These are phyloP conservation scores for Serendipita sp. DNA, from an alignment of 768 basidiomycete species.

Conservation along the genomic window DNA sequence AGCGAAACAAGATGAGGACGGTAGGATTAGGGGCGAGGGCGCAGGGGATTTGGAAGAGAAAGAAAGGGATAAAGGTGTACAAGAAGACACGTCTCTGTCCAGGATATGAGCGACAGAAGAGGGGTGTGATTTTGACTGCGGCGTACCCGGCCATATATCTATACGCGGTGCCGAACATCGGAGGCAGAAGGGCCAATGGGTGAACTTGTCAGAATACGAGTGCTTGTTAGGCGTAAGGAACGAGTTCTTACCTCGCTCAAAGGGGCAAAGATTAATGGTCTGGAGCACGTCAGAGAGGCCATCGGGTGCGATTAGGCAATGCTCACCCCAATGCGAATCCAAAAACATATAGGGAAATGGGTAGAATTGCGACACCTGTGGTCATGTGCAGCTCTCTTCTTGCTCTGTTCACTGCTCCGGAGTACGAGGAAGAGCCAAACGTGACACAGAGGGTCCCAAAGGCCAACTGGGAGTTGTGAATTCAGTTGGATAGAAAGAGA, in stretches of 20 bases:
- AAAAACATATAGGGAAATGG: conserved; percentile 46
- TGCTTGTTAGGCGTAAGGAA: background rate
- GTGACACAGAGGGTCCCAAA: conserved; percentile 41
- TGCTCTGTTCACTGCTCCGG: conserved; percentile 32
- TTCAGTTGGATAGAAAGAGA: background rate
- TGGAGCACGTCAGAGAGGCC: conserved; percentile 11
- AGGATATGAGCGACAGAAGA: background rate
- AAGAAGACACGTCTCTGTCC: conserved; percentile 37
- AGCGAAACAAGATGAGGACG: conserved; percentile 34
- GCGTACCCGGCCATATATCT: conserved; percentile 40
- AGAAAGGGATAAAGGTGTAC: conserved; percentile 34
- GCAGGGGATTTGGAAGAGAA: conserved; percentile 38
- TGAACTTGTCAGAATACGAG: no score
- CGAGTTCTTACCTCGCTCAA: conserved; percentile 32
- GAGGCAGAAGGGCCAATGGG: background rate
- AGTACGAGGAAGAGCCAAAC: conserved; percentile 43
- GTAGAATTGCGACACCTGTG: conserved; percentile 37
- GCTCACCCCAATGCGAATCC: conserved; percentile 44
- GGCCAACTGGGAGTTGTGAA: conserved; percentile 18
- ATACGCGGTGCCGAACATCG: conserved; percentile 1
- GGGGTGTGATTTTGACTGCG: background rate
- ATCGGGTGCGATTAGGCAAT: background rate
- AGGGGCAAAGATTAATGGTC: conserved; percentile 40
- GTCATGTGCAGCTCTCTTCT: conserved; percentile 33
- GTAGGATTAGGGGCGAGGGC: conserved; percentile 33